Evolutionary conservation across 2,329 filamentous ascomycete species (phyloP).

Genomic region (Fusarium xylarioides): DNA sequence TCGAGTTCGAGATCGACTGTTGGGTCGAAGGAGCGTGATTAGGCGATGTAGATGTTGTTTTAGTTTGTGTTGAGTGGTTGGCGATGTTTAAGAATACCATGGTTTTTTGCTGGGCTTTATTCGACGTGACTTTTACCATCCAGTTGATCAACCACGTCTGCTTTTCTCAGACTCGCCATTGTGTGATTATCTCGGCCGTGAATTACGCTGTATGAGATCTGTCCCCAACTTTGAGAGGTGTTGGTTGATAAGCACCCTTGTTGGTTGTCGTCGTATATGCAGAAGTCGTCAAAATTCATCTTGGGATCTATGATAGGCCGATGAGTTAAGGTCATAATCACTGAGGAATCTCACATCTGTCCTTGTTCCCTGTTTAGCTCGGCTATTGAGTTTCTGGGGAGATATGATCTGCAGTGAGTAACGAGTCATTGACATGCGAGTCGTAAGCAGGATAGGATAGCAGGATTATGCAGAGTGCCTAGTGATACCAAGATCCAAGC

Average conservation of each 20-base stretch:
- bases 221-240: not conserved
- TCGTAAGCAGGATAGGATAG: not conserved
- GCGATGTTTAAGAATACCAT: not conserved
- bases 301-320: not conserved
- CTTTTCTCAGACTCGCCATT: not conserved
- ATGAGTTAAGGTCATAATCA: not conserved
- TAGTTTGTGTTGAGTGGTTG: not conserved
- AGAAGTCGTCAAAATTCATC: not conserved
- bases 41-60: not conserved
- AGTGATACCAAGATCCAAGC: not conserved
- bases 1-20: slow-evolving; percentile 36
- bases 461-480: not conserved
- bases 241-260: not conserved
- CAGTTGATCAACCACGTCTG: not conserved
- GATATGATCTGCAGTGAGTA: not conserved
- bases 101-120: not conserved
- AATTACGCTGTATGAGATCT: not conserved
- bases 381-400: not conserved
- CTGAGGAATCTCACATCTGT: not conserved
- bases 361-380: not conserved
- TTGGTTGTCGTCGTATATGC: not conserved
- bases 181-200: not conserved
- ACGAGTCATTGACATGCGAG: not conserved
- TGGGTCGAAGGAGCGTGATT: slow-evolving; percentile 26
- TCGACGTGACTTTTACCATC: not conserved